Conservation (phyloP, 805 yeast species). For the Pichia rugopelliculosa region DNA sequence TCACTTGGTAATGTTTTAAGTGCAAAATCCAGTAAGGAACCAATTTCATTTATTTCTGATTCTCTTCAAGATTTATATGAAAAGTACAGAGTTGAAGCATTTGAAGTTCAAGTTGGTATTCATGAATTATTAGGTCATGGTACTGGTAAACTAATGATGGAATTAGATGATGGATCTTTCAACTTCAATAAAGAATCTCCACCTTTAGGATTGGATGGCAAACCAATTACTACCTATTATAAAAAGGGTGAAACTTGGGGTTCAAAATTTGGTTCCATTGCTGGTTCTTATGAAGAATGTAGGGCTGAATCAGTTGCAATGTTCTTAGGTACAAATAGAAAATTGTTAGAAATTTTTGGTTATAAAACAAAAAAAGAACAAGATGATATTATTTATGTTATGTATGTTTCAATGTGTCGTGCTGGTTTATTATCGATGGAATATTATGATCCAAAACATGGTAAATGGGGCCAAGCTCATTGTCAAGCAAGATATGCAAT, state of each 20-base stretch:
- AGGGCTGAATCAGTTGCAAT: conserved; percentile 88
- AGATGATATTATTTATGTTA: conserved; percentile 55
- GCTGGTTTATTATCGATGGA: conserved; percentile 82
- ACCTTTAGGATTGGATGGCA: conserved; percentile 52
- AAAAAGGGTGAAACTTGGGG: conserved; percentile 88
- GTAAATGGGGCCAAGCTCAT: conserved; percentile 92
- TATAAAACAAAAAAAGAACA: conserved; percentile 50
- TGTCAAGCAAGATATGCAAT: conserved; percentile 90
- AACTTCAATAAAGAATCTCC: conserved; percentile 64
- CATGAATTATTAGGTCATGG: conserved; percentile 92
- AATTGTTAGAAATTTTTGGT: conserved; percentile 68
- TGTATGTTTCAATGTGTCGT: conserved; percentile 76
- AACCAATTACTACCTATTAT: conserved; percentile 62
- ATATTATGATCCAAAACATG: conserved; percentile 75
- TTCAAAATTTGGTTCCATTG: conserved; percentile 67
- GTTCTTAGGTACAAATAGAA: conserved; percentile 62
- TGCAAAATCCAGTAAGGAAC: conserved; percentile 63
- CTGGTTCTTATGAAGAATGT: conserved; percentile 90
- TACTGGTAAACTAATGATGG: conserved; percentile 69
- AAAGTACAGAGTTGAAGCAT: conserved; percentile 71
- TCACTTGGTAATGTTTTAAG: conserved; percentile 80
- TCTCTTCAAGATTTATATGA: conserved; percentile 51
- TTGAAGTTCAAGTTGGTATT: conserved; percentile 90
- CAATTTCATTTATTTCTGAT: conserved; percentile 56
- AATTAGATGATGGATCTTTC: conserved; percentile 51